phyloP scores from a whole-genome alignment of 495 filamentous ascomycete genomes.

The Xylaria acuta region DNA sequence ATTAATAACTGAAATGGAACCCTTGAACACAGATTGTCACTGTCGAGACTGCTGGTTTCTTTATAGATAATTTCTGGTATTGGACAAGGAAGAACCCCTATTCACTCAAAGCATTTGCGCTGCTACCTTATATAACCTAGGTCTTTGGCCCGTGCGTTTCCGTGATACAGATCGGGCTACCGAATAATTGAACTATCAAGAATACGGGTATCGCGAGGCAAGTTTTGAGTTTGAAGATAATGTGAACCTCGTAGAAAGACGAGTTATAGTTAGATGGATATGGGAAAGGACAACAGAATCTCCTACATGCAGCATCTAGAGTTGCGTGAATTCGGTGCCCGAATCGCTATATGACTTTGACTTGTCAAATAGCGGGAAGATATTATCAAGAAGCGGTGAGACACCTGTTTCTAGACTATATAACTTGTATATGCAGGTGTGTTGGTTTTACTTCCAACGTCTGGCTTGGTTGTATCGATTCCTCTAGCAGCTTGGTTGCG shows the following conservation, averaged over 20 bases:
- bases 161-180: not conserved
- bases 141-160: not conserved
- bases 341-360: not conserved
- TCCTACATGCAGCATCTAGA: not conserved
- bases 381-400: constrained; percentile 1
- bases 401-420: not conserved
- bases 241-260: not conserved
- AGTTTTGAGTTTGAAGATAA: not conserved
- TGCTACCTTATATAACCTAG: not conserved
- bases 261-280: not conserved
- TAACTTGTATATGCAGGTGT: not conserved
- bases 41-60: not conserved
- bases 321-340: not conserved
- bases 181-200: not conserved
- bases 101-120: not conserved
- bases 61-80: not conserved
- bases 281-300: not conserved
- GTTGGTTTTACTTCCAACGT: not conserved
- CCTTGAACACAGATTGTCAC: not conserved
- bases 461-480: not conserved
- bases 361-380: not conserved
- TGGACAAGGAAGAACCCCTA: not conserved
- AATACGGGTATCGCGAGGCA: not conserved
- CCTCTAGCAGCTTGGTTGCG: not conserved
- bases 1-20: not conserved